Evolutionary conservation across 2,329 filamentous ascomycete genomes (phyloP), one percentile per base, ranked within the genome.

Genomic region (Parastagonospora avenae): DNA sequence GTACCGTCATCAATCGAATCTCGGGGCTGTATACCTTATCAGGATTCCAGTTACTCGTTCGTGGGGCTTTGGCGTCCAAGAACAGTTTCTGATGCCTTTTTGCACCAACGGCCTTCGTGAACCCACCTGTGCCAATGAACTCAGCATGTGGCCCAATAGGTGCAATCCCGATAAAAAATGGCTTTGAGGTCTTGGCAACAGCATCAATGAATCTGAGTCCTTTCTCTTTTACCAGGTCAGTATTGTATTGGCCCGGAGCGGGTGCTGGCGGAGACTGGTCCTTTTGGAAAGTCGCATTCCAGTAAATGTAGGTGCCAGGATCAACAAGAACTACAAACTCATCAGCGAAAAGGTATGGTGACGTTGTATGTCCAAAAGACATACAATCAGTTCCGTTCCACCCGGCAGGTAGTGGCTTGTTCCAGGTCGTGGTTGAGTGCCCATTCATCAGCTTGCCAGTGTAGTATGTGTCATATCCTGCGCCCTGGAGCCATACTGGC

Each of bases 361-460:
- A 83, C 77, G 63, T 90, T 89, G 24, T 85, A n/a, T n/a, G n/a
- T n/a, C n/a, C n/a, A 77, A 63, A 90, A 91, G 27, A 82, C 76
- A 62, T 90, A 90, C 62, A 63, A n/a, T 65, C 62, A 1, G 80
- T 83, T 7, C 77, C 78, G 10, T 79, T 87, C 77, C 84, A 90
- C 0, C 86, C 86, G 1, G 76, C 78, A 0, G 82, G 78, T 36
- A 74, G 78, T 0, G 86, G 82, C 4, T 77, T 74, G 62, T 87
- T 74, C 64, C 88, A 90, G 51, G 87, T 90, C 0, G 77, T 63
- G 1, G 82, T 76, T 0, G 76, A 82, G 44, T 89, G 86, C 0
- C 80, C 77, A 57, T 91, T 91, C 73, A 88, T 87, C 4, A 90
- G 76, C 64, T 91, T 91, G n/a, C 86, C 88, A 0, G 83, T 84